Percentiles rank a stretch among this genome's conserved stretches.
Conservation (phyloP, 2,329 filamentous ascomycete species). For the Talaromyces sp. region DNA sequence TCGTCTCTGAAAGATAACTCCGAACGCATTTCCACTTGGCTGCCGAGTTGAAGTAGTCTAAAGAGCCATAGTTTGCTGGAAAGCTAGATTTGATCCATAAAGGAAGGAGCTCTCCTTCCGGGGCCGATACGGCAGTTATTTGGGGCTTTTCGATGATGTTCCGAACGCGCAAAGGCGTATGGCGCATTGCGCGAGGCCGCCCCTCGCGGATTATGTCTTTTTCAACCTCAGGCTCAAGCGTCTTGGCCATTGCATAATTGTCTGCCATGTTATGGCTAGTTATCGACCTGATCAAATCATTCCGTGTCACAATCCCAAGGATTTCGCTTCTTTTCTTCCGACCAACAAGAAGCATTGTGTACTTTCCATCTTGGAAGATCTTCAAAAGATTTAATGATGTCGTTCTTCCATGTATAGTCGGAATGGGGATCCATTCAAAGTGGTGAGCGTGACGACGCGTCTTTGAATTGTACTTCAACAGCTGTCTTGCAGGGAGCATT, state of each 20-base stretch:
- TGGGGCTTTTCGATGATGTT: constrained; percentile 1
- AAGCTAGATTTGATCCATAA: constrained; percentile 4
- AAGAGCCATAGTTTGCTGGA: background rate
- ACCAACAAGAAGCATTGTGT: constrained; percentile 93
- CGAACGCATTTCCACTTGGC: constrained; percentile 6
- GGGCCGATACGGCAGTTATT: constrained; percentile 1
- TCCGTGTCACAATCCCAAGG: constrained; percentile 87
- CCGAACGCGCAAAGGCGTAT: background rate
- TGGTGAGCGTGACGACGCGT: constrained; percentile 82
- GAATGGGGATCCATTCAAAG: constrained; percentile 87
- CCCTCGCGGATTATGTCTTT: background rate
- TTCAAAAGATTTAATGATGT: constrained; percentile 98
- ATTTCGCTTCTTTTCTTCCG: constrained; percentile 86
- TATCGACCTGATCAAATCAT: constrained; percentile 62
- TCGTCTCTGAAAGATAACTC: constrained; percentile 3
- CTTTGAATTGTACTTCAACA: constrained; percentile 97
- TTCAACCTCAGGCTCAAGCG: background rate
- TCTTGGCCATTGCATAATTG: background rate
- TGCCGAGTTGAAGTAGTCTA: constrained; percentile 6
- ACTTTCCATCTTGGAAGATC: constrained; percentile 98
- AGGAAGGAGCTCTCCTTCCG: constrained; percentile 2
- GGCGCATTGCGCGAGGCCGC: background rate
- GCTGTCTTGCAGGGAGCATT: constrained; percentile 95
- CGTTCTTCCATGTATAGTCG: constrained; percentile 88
- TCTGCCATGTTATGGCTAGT: background rate